A percentile compares a stretch with the other conserved stretches of the same genome.
Evolutionary conservation across 345 rosid genomes (phyloP).

Genomic region (Cardamine chenopodiifolia): DNA sequence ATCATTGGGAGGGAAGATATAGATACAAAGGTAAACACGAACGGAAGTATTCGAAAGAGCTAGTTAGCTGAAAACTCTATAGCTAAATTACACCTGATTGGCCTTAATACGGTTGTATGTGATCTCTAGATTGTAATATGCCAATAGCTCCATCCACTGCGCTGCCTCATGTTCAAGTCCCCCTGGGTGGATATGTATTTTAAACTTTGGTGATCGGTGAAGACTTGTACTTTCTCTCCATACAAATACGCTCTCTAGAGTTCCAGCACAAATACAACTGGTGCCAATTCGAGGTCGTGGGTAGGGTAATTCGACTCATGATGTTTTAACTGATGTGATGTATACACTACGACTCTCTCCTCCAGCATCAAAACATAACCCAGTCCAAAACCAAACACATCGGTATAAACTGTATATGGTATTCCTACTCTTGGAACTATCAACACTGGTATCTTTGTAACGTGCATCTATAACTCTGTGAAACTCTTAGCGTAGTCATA

Average conservation of each 20-base stretch:
- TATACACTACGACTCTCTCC: not conserved
- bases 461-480: not conserved
- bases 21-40: too few species aligned
- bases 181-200: not conserved
- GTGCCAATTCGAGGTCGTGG: not conserved
- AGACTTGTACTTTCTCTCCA: not conserved
- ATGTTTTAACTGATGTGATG: not conserved
- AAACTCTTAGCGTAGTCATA: too few species aligned
- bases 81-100: not conserved
- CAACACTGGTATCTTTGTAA: not conserved
- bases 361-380: not conserved
- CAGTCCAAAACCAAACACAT: not conserved
- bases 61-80: too few species aligned
- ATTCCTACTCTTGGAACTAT: too few species aligned
- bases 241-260: not conserved
- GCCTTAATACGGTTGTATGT: not conserved
- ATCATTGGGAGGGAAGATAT: too few species aligned
- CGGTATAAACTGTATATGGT: too few species aligned
- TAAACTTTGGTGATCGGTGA: not conserved
- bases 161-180: not conserved
- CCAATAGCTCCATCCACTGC: not conserved
- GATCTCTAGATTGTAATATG: not conserved
- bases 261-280: not conserved
- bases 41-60: too few species aligned
- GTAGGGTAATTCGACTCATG: not conserved